phyloP scores from a whole-genome alignment of 805 yeast species.

The Isabelozyma rhagii region DNA sequence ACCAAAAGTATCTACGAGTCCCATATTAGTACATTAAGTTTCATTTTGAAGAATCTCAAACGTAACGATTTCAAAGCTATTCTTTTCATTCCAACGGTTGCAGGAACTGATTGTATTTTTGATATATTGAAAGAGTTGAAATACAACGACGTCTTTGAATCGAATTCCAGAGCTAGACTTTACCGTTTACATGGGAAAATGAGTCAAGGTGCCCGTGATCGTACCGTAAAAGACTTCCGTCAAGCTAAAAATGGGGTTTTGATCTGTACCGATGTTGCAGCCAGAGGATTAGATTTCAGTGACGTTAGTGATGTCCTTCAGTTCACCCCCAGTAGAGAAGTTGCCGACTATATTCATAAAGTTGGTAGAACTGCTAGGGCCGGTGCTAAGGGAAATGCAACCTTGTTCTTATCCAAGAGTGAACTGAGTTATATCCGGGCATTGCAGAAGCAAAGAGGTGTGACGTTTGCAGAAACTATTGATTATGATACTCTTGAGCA shows the following conservation, averaged over 20 bases:
- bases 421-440: constrained; percentile 56
- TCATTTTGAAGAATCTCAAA: constrained; percentile 40
- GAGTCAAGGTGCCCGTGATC: constrained; percentile 65
- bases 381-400: constrained; percentile 73
- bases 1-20: constrained; percentile 56
- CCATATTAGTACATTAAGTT: constrained; percentile 54
- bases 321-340: constrained; percentile 68
- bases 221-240: constrained; percentile 54
- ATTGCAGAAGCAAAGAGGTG: constrained; percentile 49
- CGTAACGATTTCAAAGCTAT: constrained; percentile 65
- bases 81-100: constrained; percentile 77
- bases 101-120: constrained; percentile 58
- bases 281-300: constrained; percentile 96
- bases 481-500: constrained; percentile 37
- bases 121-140: constrained; percentile 27
- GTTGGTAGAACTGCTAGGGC: constrained; percentile 97
- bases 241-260: constrained; percentile 49
- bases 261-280: constrained; percentile 89
- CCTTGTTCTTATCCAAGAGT: constrained; percentile 51
- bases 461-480: constrained; percentile 46
- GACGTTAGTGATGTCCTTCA: constrained; percentile 83
- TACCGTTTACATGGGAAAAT: constrained; percentile 67
- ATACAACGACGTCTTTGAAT: constrained; percentile 12
- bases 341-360: constrained; percentile 85
- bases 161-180: constrained; percentile 17